Base-by-base conservation (phyloP, 1,139 yeast genomes). In the Magnusiomyces starmeri region DNA sequence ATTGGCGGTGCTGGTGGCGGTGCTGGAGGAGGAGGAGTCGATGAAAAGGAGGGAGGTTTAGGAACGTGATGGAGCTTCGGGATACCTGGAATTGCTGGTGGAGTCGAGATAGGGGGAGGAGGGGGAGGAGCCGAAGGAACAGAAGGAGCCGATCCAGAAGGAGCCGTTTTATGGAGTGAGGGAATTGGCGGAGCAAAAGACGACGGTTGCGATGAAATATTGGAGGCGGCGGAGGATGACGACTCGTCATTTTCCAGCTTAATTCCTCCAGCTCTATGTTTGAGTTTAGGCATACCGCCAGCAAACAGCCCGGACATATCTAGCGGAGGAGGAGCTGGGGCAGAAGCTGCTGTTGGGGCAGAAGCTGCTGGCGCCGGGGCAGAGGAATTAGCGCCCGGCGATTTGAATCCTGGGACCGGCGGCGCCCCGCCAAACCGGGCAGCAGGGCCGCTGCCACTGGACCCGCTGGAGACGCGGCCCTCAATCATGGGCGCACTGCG, bases 271-370 rank as follows among this genome's bases (percentile, higher is more conserved):
- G 70, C 72, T 40, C 76, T 75, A 56, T 81, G 82, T 60, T 78
- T 81, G 59, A 88, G 72, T 62, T 85, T 86, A 8, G 96, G 96
- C 66, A 88, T 76, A 1, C 96, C 96, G 10, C 87, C 89, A 8
- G 96, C 94, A 66, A 87, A 82, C 16, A 87, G 76, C 54, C 85
- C 92, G 22, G 90, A 95, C 57, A 87, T 68, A 12, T 51, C 48
- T 9, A 83, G 83, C 2, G 72, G 72, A 32, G 51, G 50, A 40
- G 54, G 49, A 16, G 51, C 51, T 24, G 52, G 44, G 24, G 53
- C 46, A 2, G 67, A 49, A 56, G 48, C 35, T 48, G 49, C 20
- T 25, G 55, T 25, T 42, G 49, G 29, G 48, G 51, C 42, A 51
- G 51, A 14, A 51, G 47, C 20, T 49, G 42, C 42, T 34, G 57